Evolutionary conservation across 495 filamentous ascomycete genomes (phyloP).

Genomic region (Choiromyces venosus): DNA sequence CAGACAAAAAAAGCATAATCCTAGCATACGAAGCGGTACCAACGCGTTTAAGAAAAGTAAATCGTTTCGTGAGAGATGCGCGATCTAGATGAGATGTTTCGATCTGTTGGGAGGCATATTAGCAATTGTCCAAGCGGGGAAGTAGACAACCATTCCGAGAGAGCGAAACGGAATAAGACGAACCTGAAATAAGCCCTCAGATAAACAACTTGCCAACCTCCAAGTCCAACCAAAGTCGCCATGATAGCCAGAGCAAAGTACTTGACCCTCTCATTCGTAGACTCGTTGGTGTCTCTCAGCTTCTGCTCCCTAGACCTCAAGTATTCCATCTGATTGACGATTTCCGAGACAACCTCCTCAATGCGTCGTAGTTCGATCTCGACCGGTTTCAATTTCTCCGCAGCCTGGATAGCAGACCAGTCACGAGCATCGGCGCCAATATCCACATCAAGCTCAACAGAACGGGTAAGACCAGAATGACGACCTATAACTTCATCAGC

Average conservation of each 20-base stretch:
- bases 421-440: slow-evolving; percentile 98
- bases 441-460: slow-evolving; percentile 94
- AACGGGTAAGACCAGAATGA: slow-evolving; percentile 58
- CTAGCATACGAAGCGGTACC: background rate
- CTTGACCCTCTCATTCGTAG: slow-evolving; percentile 96
- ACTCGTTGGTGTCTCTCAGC: slow-evolving; percentile 97
- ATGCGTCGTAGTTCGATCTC: slow-evolving; percentile 93
- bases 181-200: slow-evolving; percentile 93
- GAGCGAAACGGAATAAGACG: slow-evolving; percentile 16
- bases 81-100: slow-evolving; percentile 73
- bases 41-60: background rate
- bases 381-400: slow-evolving; percentile 95
- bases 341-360: slow-evolving; percentile 75
- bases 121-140: background rate
- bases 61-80: background rate
- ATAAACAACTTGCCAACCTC: slow-evolving; percentile 96
- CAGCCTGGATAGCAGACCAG: slow-evolving; percentile 92
- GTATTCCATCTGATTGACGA: slow-evolving; percentile 88
- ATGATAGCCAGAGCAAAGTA: slow-evolving; percentile 97
- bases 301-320: slow-evolving; percentile 85
- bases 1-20: background rate
- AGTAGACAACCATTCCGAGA: background rate
- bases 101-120: slow-evolving; percentile 49
- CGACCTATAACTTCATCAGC: slow-evolving; percentile 16
- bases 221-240: slow-evolving; percentile 82